Base-by-base conservation (phyloP, 2,329 filamentous ascomycete genomes). In the Fusarium penzigii region DNA sequence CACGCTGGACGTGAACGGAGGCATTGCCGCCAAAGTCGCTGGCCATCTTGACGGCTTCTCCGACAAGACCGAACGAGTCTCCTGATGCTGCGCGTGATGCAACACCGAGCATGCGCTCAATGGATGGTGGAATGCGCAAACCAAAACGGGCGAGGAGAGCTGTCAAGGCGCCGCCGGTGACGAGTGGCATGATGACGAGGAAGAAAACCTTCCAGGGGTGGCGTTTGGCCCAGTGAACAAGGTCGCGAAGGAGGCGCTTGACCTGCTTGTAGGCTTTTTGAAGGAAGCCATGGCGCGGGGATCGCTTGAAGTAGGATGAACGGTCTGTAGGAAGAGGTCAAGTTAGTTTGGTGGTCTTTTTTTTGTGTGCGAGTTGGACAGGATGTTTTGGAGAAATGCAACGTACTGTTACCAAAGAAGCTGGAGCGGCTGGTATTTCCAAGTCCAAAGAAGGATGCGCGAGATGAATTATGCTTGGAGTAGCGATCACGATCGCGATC, bases 161-260 rank as follows among this genome's bases (percentile, higher is more conserved):
- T 9, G 86, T 86, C 60, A 97, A 74, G 29, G 90, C 88, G 32
- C 93, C 93, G 46, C 90, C 90, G 2, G 88, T 92, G 65, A 97
- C 77, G 52, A 97, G 80, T 10, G 93, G 93, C 82, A 97, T 85
- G 65, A 97, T 82, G 57, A 96, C 87, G 56, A 92, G 82, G 78
- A 90, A 79, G 76, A 97, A 89, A 44, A 96, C 89, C 75, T 95
- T 95, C 68, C 91, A 75, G 0, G 92, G 93, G 74, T 97, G 88
- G 38, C 85, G 81, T 68, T 90, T 88, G 65, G 90, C 88, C 74
- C 93, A 96, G 69, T 87, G 83, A 69, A 88, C 79, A 9, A 97
- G 84, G 68, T 96, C 87, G 65, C 88, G 88, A 51, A 96, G 75
- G 56, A 96, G 83, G 41, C 88, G 85, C 68, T 87, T 88, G 55